Percentiles rank a stretch among this genome's conserved stretches.
Evolutionary conservation across 2,329 filamentous ascomycete genomes (phyloP).

Genomic region (Ceratocystis alfenasii): DNA sequence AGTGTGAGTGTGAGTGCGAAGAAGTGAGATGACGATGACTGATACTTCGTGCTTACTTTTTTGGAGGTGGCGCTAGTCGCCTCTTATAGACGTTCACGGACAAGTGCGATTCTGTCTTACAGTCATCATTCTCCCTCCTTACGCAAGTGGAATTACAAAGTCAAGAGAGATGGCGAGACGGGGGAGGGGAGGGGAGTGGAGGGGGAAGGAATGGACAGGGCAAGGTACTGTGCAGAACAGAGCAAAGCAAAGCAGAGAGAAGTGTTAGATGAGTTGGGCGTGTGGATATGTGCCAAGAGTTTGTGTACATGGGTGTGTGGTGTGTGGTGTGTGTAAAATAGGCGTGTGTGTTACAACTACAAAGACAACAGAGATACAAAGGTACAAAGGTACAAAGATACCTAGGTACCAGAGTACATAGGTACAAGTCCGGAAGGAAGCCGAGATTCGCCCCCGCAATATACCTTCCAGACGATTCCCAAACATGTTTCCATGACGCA

Average conservation of each 20-base stretch:
- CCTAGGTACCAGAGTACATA: not conserved
- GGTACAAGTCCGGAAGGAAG: slow-evolving; percentile 13
- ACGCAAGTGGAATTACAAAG: not conserved
- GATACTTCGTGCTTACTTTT: not conserved
- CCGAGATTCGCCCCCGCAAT: slow-evolving; percentile 17
- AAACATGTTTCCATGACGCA: slow-evolving; percentile 12
- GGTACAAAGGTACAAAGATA: not conserved
- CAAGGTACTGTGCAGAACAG: not conserved
- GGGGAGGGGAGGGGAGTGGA: not conserved
- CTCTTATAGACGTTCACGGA: not conserved
- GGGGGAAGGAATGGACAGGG: not conserved
- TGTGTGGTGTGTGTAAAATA: not conserved
- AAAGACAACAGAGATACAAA: not conserved
- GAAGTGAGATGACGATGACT: not conserved
- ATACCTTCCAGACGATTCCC: slow-evolving; percentile 12
- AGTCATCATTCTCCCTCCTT: not conserved
- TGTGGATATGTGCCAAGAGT: not conserved
- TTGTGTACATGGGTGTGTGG: not conserved
- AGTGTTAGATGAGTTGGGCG: no score
- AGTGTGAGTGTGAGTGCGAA: not conserved
- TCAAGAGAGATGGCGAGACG: not conserved
- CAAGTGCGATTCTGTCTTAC: not conserved
- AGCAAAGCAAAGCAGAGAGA: no score
- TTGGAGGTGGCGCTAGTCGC: not conserved
- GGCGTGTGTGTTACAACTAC: not conserved